phyloP scores from a whole-genome alignment of 768 basidiomycete genomes.

The Tulasnella sp. region DNA sequence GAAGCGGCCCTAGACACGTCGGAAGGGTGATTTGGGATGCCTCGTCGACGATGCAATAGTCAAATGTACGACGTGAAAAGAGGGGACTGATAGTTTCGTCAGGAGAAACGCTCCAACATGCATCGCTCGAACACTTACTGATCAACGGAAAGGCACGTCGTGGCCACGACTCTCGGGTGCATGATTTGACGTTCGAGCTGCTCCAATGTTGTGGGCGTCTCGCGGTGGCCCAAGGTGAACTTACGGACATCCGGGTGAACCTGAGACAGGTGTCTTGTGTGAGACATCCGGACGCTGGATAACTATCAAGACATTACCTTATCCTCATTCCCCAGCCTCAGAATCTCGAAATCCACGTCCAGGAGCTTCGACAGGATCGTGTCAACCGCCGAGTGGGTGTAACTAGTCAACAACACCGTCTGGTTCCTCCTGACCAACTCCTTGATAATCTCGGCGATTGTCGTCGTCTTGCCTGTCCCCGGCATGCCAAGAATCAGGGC shows the following conservation, averaged over 20 bases:
- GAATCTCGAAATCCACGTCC: conserved; percentile 53
- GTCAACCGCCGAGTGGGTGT: conserved; percentile 97
- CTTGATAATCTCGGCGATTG: conserved; percentile 79
- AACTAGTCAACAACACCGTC: conserved; percentile 78
- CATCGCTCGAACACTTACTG: conserved; percentile 49
- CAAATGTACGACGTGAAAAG: conserved; percentile 75
- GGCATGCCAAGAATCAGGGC: conserved; percentile 95
- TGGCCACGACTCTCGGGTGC: conserved; percentile 86
- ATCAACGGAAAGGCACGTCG: conserved; percentile 87
- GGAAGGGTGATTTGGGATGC: conserved; percentile 96
- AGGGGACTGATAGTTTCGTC: conserved; percentile 45
- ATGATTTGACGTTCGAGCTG: conserved; percentile 75
- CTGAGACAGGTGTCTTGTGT: conserved; percentile 31
- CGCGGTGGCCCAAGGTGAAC: conserved; percentile 51
- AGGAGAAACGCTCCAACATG: background rate
- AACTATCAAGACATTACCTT: conserved; percentile 43
- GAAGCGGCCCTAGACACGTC: conserved; percentile 85
- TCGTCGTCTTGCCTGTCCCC: conserved; percentile 95
- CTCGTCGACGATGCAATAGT: conserved; percentile 97
- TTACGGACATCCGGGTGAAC: conserved; percentile 71
- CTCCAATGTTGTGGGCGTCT: conserved; percentile 54
- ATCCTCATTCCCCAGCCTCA: conserved; percentile 82
- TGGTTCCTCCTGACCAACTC: conserved; percentile 70
- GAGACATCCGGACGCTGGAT: background rate
- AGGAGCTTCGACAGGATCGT: conserved; percentile 82